These are phyloP conservation scores for Cyberlindnera saturnus DNA, from an alignment of 805 yeast genomes.

Conservation along the genomic window DNA sequence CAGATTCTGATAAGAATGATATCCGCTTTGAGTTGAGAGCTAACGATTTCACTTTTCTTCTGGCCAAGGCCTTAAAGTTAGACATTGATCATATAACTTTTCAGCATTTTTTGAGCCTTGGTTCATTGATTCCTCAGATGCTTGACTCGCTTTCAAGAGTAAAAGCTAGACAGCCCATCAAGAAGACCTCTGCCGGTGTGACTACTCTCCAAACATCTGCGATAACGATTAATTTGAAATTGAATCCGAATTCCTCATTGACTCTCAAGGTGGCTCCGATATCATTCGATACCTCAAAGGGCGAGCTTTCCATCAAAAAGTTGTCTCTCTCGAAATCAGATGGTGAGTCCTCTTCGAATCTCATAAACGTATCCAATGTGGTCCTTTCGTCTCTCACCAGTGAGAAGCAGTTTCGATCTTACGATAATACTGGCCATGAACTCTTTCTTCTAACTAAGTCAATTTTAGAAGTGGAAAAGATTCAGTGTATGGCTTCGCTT, in stretches of 20 bases:
- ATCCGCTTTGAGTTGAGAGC: constrained; percentile 42
- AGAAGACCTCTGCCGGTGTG: constrained; percentile 1
- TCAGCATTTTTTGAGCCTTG: constrained; percentile 26
- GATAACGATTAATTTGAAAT: constrained; percentile 6
- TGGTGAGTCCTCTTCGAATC: constrained; percentile 12
- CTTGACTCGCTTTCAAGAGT: constrained; percentile 17
- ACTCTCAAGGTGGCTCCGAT: constrained; percentile 36
- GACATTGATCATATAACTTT: constrained; percentile 14
- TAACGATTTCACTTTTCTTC: constrained; percentile 34
- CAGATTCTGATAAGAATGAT: constrained; percentile 36
- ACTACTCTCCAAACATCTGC: constrained; percentile 19
- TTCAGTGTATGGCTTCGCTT: constrained; percentile 25
- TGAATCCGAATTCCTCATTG: constrained; percentile 12
- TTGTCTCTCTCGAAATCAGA: constrained; percentile 17
- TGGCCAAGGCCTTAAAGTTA: constrained; percentile 35
- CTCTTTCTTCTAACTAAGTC: constrained; percentile 13
- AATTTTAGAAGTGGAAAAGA: constrained; percentile 15
- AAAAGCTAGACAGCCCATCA: constrained; percentile 1
- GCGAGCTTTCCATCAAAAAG: constrained; percentile 30
- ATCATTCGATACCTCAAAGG: constrained; percentile 32
- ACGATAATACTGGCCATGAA: constrained; percentile 27
- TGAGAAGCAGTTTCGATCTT: constrained; percentile 22
- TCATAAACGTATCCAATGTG: constrained; percentile 21
- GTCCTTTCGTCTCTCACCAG: constrained; percentile 6
- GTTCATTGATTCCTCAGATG: constrained; percentile 23